Conservation (phyloP, 176 grass and related monocot genomes). For the Raddia distichophylla region DNA sequence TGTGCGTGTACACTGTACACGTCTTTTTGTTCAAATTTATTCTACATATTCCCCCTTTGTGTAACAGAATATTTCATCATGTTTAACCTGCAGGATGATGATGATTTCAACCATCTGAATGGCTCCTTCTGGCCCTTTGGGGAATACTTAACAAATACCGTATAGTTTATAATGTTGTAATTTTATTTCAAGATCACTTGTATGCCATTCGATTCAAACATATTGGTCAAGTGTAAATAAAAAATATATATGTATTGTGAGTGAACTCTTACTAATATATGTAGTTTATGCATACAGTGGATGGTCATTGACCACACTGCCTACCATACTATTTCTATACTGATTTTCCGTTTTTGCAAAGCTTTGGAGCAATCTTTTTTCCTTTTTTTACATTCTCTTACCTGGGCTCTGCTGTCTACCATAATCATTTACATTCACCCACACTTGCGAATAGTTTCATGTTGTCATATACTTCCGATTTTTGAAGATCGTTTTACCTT, state of each 20-base stretch:
- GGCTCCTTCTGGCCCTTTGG: slow-evolving; percentile 42
- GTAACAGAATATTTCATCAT: not conserved
- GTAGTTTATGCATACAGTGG: slow-evolving; percentile 9
- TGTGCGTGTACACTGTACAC: not conserved
- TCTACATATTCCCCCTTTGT: not conserved
- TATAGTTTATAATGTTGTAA: slow-evolving; percentile 19
- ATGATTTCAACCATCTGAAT: slow-evolving; percentile 32
- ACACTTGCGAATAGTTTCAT: not conserved
- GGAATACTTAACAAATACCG: slow-evolving; percentile 19
- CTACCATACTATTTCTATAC: not conserved
- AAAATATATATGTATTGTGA: slow-evolving; percentile 11
- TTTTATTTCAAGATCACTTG: slow-evolving; percentile 27
- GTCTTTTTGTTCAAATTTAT: not conserved
- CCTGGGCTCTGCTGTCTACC: not conserved
- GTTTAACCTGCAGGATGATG: slow-evolving; percentile 46
- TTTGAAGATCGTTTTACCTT: not conserved
- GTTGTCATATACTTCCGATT: not conserved
- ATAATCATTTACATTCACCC: not conserved
- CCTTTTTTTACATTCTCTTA: not conserved
- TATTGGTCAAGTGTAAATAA: slow-evolving; percentile 36
- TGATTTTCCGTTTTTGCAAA: slow-evolving; percentile 12
- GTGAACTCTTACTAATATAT: slow-evolving; percentile 15
- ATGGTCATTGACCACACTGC: not conserved
- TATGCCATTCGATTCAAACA: slow-evolving; percentile 25
- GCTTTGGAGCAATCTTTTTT: not conserved